phyloP scores from a whole-genome alignment of 2,329 filamentous ascomycete genomes.

The Scedosporium dehoogii region DNA sequence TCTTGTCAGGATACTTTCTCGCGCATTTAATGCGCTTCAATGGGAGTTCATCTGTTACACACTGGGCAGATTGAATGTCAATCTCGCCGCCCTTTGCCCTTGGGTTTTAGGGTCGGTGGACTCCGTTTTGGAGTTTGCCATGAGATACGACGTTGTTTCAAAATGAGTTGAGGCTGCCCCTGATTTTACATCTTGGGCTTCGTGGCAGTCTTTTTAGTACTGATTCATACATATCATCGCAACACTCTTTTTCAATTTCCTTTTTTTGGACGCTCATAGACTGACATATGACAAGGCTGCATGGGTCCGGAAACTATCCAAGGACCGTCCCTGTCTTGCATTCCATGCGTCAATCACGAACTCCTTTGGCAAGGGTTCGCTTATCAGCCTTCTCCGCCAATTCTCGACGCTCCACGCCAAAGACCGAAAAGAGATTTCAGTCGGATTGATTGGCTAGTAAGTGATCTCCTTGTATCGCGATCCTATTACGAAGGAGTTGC shows the following conservation, averaged over 20 bases:
- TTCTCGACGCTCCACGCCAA: constrained; percentile 76
- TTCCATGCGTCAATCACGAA: constrained; percentile 95
- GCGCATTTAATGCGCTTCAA: constrained; percentile 38
- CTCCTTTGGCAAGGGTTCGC: constrained; percentile 88
- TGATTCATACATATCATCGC: constrained; percentile 63
- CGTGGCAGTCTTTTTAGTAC: constrained; percentile 96
- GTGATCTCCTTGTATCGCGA: not conserved
- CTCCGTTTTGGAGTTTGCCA: constrained; percentile 84
- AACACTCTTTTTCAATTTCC: constrained; percentile 4
- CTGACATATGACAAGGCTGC: constrained; percentile 54
- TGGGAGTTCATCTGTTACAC: constrained; percentile 96
- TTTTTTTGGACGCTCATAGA: constrained; percentile 9
- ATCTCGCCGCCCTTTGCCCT: constrained; percentile 24
- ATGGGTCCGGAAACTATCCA: constrained; percentile 83
- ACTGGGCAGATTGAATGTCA: constrained; percentile 84
- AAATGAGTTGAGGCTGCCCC: constrained; percentile 91
- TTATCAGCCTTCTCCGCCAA: constrained; percentile 86
- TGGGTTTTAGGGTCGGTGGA: constrained; percentile 50
- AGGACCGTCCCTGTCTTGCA: constrained; percentile 85
- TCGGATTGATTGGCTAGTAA: constrained; percentile 59
- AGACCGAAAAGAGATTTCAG: constrained; percentile 87
- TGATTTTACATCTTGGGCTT: constrained; percentile 38
- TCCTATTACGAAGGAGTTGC: not conserved
- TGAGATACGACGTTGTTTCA: constrained; percentile 69
- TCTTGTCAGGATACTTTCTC: constrained; percentile 76